These are phyloP conservation scores for Fomitopsis serialis DNA, from an alignment of 768 basidiomycete genomes.

Conservation along the genomic window DNA sequence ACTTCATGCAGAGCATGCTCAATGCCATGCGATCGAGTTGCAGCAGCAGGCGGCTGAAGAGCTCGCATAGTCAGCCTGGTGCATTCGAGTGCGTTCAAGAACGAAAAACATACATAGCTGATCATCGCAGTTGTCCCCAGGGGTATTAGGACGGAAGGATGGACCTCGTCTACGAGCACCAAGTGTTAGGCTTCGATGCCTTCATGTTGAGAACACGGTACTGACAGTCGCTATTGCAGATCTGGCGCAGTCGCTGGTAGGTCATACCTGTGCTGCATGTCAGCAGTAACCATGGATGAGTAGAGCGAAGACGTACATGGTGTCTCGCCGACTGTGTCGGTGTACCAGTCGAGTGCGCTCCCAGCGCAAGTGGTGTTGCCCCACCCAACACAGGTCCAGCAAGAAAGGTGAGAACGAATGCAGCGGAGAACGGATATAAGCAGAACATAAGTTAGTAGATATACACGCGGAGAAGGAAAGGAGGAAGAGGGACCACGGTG, in stretches of 20 bases:
- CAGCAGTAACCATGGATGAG: background rate
- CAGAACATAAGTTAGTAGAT: background rate
- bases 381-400: background rate
- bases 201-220: background rate
- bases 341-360: slow-evolving; percentile 1
- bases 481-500: too few relatives aligned
- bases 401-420: background rate
- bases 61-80: too few relatives aligned
- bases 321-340: background rate
- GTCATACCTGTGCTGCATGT: background rate
- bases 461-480: too few relatives aligned
- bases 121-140: slow-evolving; percentile 15
- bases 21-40: slow-evolving; percentile 11
- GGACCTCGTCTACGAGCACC: slow-evolving; percentile 3
- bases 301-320: background rate
- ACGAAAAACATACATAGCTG: slow-evolving; percentile 9
- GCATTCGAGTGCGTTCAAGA: too few relatives aligned
- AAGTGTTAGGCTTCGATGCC: background rate
- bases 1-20: slow-evolving; percentile 19
- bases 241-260: slow-evolving; percentile 9
- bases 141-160: slow-evolving; percentile 3
- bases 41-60: slow-evolving; percentile 14
- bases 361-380: slow-evolving; percentile 1
- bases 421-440: background rate
- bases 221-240: slow-evolving; percentile 15